phyloP scores from a whole-genome alignment of 805 yeast species.

The Candida nitratophila region DNA sequence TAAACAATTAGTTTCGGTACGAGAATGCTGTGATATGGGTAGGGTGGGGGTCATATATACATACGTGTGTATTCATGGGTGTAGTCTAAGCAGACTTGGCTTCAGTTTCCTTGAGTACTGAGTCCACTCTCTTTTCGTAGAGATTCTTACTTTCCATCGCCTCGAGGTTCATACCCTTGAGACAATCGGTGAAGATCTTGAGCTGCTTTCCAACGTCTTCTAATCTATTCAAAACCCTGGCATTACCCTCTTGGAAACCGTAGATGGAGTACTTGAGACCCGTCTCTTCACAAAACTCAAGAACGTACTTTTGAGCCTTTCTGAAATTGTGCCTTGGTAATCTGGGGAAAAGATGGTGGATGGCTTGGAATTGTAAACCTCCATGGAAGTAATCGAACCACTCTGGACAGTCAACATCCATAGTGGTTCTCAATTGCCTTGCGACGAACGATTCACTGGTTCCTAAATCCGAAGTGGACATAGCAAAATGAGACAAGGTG shows the following conservation, averaged over 20 bases:
- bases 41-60: too few species aligned
- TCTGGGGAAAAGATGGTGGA: conserved; percentile 86
- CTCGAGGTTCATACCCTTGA: conserved; percentile 54
- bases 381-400: conserved; percentile 92
- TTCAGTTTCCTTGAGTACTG: conserved; percentile 8
- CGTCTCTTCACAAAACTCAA: conserved; percentile 66
- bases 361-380: conserved; percentile 86
- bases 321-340: conserved; percentile 85
- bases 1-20: too few species aligned
- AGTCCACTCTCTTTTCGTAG: conserved; percentile 22
- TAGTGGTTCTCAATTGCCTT: conserved; percentile 81
- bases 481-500: conserved; percentile 84
- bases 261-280: conserved; percentile 79
- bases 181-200: conserved; percentile 64
- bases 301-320: conserved; percentile 61
- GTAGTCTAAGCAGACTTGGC: too few species aligned
- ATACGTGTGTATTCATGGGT: too few species aligned
- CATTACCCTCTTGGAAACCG: conserved; percentile 77
- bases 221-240: conserved; percentile 58
- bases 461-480: conserved; percentile 87
- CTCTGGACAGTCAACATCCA: conserved; percentile 92
- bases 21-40: too few species aligned
- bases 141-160: conserved; percentile 23
- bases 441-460: conserved; percentile 70
- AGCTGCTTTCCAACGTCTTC: conserved; percentile 79